Evolutionary conservation across 2,329 filamentous ascomycete species (phyloP).

Genomic region (Coniochaeta pulveracea): DNA sequence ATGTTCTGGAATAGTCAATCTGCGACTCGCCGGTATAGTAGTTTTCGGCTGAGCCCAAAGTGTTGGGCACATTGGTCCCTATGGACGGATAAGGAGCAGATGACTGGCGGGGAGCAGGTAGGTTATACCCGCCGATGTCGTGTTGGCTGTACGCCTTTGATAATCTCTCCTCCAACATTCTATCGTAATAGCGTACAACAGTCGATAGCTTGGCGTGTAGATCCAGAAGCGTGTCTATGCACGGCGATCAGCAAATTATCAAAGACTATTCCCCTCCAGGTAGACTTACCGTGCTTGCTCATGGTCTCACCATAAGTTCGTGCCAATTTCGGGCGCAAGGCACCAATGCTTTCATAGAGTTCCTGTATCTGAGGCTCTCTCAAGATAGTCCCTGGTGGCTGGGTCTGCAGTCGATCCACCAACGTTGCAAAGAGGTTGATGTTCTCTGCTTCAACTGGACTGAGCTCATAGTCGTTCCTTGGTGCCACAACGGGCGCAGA

Average conservation of each 20-base stretch:
- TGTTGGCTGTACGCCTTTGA: conserved; percentile 88
- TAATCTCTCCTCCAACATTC: conserved; percentile 92
- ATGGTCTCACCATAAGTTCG: conserved; percentile 96
- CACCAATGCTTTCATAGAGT: conserved; percentile 93
- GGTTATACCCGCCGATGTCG: conserved; percentile 52
- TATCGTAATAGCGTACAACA: conserved; percentile 93
- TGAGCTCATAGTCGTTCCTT: conserved; percentile 91
- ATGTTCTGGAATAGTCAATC: conserved; percentile 31
- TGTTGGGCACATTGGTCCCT: conserved; percentile 36
- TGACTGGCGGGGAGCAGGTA: conserved; percentile 39
- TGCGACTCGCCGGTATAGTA: conserved; percentile 65
- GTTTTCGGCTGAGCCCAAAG: conserved; percentile 54
- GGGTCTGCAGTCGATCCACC: conserved; percentile 88
- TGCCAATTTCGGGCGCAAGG: conserved; percentile 82
- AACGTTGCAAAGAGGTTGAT: conserved; percentile 93
- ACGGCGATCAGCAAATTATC: conserved; percentile 22
- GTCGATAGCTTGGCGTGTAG: conserved; percentile 91
- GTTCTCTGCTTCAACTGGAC: conserved; percentile 88
- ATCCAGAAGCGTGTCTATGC: conserved; percentile 76
- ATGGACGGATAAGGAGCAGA: conserved; percentile 63
- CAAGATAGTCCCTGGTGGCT: conserved; percentile 91
- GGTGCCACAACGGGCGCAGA: conserved; percentile 49
- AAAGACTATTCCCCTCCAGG: not conserved
- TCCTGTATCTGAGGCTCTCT: conserved; percentile 96
- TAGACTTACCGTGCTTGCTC: conserved; percentile 83